A percentile compares a stretch with the other conserved stretches of the same genome.
phyloP scores from a whole-genome alignment of 2,329 filamentous ascomycete species.

The Neobulgaria alba region DNA sequence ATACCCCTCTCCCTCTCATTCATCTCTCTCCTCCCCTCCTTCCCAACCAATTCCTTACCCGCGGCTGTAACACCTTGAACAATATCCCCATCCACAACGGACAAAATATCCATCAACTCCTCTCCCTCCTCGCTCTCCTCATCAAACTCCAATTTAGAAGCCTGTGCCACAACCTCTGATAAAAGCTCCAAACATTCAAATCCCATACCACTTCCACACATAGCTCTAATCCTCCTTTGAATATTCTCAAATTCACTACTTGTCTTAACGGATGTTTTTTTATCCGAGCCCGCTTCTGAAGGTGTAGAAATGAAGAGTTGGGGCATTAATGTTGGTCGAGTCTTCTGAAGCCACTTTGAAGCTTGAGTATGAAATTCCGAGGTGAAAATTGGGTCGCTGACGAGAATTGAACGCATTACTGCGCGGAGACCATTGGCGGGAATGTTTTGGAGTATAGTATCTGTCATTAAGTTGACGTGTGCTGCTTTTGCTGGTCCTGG shows the following conservation, averaged over 20 bases:
- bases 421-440: constrained; percentile 33
- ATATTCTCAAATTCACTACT: constrained; percentile 9
- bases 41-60: constrained; percentile 21
- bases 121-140: constrained; percentile 1
- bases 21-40: too few relatives aligned
- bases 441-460: constrained; percentile 37
- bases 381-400: constrained; percentile 27
- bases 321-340: constrained; percentile 17
- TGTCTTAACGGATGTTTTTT: too few relatives aligned
- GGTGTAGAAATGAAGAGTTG: constrained; percentile 8
- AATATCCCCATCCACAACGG: constrained; percentile 27
- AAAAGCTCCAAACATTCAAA: constrained; percentile 24
- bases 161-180: constrained; percentile 11
- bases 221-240: constrained; percentile 24
- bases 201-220: constrained; percentile 29
- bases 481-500: constrained; percentile 25
- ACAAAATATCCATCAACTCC: constrained; percentile 20
- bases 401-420: constrained; percentile 29
- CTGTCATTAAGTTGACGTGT: constrained; percentile 40
- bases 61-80: constrained; percentile 23
- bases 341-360: constrained; percentile 25
- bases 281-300: constrained; percentile 15
- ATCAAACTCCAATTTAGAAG: constrained; percentile 3
- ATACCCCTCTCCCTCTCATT: too few relatives aligned
- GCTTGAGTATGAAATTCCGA: constrained; percentile 25